A percentile compares a stretch with the other conserved stretches of the same genome.
Conservation (phyloP, 2,329 filamentous ascomycete species). For the Nothopassalora personata region DNA sequence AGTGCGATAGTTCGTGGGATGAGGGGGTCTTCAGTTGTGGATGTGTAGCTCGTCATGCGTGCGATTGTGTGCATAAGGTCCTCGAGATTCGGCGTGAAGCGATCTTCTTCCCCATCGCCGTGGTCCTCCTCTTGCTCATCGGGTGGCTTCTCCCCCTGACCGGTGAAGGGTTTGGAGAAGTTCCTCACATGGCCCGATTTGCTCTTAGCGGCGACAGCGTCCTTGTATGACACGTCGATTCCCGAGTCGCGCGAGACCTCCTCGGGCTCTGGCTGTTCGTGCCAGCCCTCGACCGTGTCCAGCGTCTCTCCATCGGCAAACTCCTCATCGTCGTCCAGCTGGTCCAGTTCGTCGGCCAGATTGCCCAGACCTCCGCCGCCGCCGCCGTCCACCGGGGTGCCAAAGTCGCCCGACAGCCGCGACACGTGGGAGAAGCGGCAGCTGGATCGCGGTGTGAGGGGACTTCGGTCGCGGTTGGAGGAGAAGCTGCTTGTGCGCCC, state of each 20-base stretch:
- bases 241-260: constrained; percentile 43
- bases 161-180: constrained; percentile 29
- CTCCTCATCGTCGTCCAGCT: constrained; percentile 47
- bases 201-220: constrained; percentile 32
- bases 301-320: constrained; percentile 26
- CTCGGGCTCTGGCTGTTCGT: constrained; percentile 16
- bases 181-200: constrained; percentile 50
- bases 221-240: constrained; percentile 40
- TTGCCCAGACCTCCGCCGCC: constrained; percentile 62
- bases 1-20: constrained; percentile 29
- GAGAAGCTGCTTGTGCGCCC: constrained; percentile 39
- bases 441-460: constrained; percentile 39
- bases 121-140: constrained; percentile 20
- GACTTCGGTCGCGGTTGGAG: constrained; percentile 38
- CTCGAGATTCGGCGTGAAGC: constrained; percentile 42
- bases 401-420: constrained; percentile 34
- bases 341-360: constrained; percentile 76
- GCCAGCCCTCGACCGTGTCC: constrained; percentile 13
- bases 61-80: constrained; percentile 32
- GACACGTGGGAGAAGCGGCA: constrained; percentile 33
- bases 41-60: constrained; percentile 29
- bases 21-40: constrained; percentile 29
- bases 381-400: constrained; percentile 34
- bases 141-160: constrained; percentile 15
- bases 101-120: constrained; percentile 9